Conservation (phyloP, 2,329 filamentous ascomycete genomes). For the Monosporascus sp. region DNA sequence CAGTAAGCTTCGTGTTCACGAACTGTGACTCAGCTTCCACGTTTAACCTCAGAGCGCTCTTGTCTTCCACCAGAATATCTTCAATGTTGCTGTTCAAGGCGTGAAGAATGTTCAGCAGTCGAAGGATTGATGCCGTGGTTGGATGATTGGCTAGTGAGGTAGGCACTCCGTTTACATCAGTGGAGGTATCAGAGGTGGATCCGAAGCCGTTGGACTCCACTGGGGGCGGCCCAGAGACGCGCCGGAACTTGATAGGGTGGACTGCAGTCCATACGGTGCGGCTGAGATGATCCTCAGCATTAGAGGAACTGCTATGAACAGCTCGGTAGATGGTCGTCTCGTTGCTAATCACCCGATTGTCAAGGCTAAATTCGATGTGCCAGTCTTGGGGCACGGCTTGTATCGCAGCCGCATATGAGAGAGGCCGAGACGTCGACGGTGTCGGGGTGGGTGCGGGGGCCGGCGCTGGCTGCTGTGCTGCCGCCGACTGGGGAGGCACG, state of each 20-base stretch:
- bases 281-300: conserved; percentile 57
- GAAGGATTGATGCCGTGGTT: conserved; percentile 80
- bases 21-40: conserved; percentile 87
- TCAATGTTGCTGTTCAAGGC: conserved; percentile 90
- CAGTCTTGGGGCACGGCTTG: conserved; percentile 82
- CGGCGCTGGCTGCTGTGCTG: conserved; percentile 28
- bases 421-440: conserved; percentile 53
- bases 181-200: conserved; percentile 41
- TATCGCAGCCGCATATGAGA: conserved; percentile 81
- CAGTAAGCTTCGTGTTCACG: conserved; percentile 96
- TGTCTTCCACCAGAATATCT: conserved; percentile 78
- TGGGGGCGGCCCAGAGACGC: conserved; percentile 76
- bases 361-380: conserved; percentile 93
- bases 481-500: conserved; percentile 32
- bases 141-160: conserved; percentile 78
- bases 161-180: conserved; percentile 58
- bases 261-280: conserved; percentile 86
- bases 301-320: conserved; percentile 60
- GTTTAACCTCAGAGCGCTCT: conserved; percentile 64
- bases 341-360: conserved; percentile 76
- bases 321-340: conserved; percentile 96
- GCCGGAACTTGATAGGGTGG: conserved; percentile 87
- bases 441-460: conserved; percentile 24
- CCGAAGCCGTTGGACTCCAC: conserved; percentile 62
- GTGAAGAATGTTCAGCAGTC: conserved; percentile 83